Conservation (phyloP, 306 rosid species). For the Arachis stenosperma region DNA sequence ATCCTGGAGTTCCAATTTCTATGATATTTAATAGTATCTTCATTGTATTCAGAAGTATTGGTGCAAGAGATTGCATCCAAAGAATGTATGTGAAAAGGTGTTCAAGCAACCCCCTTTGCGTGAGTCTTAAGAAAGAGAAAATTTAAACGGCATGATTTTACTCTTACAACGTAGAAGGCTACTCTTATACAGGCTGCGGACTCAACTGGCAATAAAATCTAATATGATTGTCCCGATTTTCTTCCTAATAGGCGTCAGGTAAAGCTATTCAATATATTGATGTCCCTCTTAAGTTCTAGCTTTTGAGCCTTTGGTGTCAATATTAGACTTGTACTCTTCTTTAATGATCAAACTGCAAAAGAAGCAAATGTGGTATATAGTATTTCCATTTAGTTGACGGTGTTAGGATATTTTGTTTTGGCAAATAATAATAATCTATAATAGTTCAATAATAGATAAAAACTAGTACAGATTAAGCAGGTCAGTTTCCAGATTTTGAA, state of each 20-base stretch:
- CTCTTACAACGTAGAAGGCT: slow-evolving; percentile 72
- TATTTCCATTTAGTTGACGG: slow-evolving; percentile 22
- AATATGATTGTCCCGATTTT: slow-evolving; percentile 92
- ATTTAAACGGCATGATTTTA: slow-evolving; percentile 73
- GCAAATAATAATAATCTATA: slow-evolving; percentile 8
- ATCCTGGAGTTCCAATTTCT: slow-evolving; percentile 18
- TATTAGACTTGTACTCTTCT: slow-evolving; percentile 1
- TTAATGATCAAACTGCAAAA: slow-evolving; percentile 16
- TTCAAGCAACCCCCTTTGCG: slow-evolving; percentile 92
- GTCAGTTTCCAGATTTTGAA: slow-evolving; percentile 15
- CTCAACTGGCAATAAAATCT: slow-evolving; percentile 84
- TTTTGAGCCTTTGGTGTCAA: slow-evolving; percentile 5
- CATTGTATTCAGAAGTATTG: slow-evolving; percentile 76
- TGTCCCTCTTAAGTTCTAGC: background rate
- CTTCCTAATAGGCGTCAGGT: slow-evolving; percentile 93
- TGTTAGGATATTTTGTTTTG: background rate
- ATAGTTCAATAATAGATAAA: slow-evolving; percentile 3
- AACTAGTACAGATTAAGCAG: background rate
- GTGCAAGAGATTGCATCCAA: slow-evolving; percentile 95
- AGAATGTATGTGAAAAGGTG: slow-evolving; percentile 93
- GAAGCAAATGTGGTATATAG: slow-evolving; percentile 17
- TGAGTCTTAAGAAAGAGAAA: slow-evolving; percentile 82
- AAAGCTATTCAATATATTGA: slow-evolving; percentile 29
- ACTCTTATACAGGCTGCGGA: slow-evolving; percentile 84
- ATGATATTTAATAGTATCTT: slow-evolving; percentile 28